A percentile compares a stretch with the other conserved stretches of the same genome.
Conservation (phyloP, 2,329 filamentous ascomycete genomes). For the Camillea tinctor region DNA sequence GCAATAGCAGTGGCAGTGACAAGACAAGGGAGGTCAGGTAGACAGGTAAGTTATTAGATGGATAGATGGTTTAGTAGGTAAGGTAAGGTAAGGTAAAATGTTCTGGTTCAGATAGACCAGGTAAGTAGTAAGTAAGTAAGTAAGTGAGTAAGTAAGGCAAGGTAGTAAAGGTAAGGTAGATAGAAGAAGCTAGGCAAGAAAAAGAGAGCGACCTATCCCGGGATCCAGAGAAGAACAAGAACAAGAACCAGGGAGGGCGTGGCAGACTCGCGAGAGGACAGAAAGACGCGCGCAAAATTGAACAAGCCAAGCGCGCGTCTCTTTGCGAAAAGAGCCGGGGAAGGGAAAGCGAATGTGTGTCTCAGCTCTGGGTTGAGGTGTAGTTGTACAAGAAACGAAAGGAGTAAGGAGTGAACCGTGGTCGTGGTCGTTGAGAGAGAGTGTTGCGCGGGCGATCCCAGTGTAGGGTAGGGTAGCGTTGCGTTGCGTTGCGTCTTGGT, state of each 20-base stretch:
- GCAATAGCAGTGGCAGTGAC: constrained; percentile 13
- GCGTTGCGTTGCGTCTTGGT: constrained; percentile 30
- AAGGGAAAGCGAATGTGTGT: constrained; percentile 27
- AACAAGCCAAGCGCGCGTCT: constrained; percentile 38
- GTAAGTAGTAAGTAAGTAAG: background rate
- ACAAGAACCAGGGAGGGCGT: constrained; percentile 15
- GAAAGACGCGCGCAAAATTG: constrained; percentile 32
- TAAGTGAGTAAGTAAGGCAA: constrained; percentile 2
- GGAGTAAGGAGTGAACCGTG: constrained; percentile 18
- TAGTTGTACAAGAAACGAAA: constrained; percentile 31
- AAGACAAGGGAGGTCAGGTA: background rate
- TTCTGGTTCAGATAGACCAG: too few relatives aligned
- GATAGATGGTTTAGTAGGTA: background rate
- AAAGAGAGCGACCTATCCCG: constrained; percentile 16
- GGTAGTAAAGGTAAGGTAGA: constrained; percentile 22
- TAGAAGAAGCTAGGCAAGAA: constrained; percentile 14
- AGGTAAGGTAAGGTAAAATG: constrained; percentile 21
- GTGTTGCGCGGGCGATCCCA: constrained; percentile 18
- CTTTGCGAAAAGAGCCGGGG: constrained; percentile 23
- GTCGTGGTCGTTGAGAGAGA: constrained; percentile 15
- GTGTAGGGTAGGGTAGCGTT: constrained; percentile 6
- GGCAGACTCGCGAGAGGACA: constrained; percentile 27
- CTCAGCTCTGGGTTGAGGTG: constrained; percentile 22
- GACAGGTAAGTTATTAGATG: background rate
- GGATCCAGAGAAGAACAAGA: constrained; percentile 13